phyloP scores from a whole-genome alignment of 495 filamentous ascomycete genomes.

The Penicillium simplicissimum region DNA sequence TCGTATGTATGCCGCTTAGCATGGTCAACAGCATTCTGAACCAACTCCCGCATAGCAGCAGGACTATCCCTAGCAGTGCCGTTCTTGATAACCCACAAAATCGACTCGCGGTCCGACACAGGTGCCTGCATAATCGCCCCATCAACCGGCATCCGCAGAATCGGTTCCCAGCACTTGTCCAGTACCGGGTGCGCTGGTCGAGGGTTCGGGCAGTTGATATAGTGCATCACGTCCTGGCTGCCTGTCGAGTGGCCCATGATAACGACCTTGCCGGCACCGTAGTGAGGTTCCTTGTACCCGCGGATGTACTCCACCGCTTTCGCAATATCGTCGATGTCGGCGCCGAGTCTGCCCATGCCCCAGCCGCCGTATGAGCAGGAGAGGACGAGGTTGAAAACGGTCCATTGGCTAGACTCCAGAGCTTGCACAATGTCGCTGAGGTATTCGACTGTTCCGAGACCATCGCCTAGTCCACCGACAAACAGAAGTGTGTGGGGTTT shows the following conservation, averaged over 20 bases:
- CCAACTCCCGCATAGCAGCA: constrained; percentile 28
- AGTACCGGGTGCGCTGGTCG: constrained; percentile 35
- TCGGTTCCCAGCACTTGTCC: constrained; percentile 30
- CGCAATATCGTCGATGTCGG: constrained; percentile 70
- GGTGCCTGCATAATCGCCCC: constrained; percentile 84
- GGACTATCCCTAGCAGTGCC: constrained; percentile 37
- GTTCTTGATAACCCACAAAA: constrained; percentile 42
- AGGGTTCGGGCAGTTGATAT: constrained; percentile 49
- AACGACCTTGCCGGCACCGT: constrained; percentile 28
- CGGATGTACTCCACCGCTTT: constrained; percentile 66
- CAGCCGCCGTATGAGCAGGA: constrained; percentile 67
- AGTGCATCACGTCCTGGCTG: constrained; percentile 82
- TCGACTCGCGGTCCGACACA: constrained; percentile 74
- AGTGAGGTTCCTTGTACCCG: constrained; percentile 29
- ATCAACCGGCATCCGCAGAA: constrained; percentile 53
- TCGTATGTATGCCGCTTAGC: constrained; percentile 27
- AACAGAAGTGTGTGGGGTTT: constrained; percentile 33
- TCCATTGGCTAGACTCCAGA: constrained; percentile 57
- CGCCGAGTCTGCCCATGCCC: constrained; percentile 61
- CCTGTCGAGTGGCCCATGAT: constrained; percentile 81
- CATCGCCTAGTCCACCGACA: constrained; percentile 61
- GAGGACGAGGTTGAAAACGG: constrained; percentile 58
- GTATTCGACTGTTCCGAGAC: constrained; percentile 64
- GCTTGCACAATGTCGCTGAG: constrained; percentile 41
- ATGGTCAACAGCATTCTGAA: constrained; percentile 30